Evolutionary conservation across 2,329 filamentous ascomycete species (phyloP), one percentile per base, ranked within the genome.

Genomic region (Didymellaceae sp.): DNA sequence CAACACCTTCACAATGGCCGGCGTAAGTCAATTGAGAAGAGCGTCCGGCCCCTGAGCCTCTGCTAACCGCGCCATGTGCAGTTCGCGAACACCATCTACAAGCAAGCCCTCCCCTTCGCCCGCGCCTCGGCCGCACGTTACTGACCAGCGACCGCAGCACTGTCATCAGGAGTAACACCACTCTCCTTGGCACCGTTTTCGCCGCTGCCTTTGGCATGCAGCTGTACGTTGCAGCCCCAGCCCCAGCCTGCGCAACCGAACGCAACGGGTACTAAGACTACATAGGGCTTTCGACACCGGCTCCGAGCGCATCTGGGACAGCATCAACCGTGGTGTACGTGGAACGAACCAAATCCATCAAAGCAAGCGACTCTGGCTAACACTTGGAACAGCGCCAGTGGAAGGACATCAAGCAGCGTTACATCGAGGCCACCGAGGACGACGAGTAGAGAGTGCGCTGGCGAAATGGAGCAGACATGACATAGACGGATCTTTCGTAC

Each of bases 371-470:
- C 14, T 28, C 13, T 11, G 20, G 62, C 68, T 71, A 62, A 71
- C 47, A 18, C 13, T 21, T 20, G 10, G 14, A 52, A 66, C 72
- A 97, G 93, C 91, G 93, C 72, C 93, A 97, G 95, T 97, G 94
- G 94, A 97, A 97, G 85, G 94, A 99, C 76, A 97, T 99, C 81
- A 93, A 95, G 80, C 80, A 87, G 76, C 87, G 84, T 78, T 99
- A 96, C 77, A 76, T 96, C 69, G 72, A 89, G 78, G 81, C 82
- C 53, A 84, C 80, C 48, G 86, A 89, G 59, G 86, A 86, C 61
- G 86, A 87, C 53, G 77, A 72, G 60, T 71, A 71, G 58, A 45
- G 34, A n/a, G 47, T 43, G 40, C 26, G 47, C 43, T 11, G 31
- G 47, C 41, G 46, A 39, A 17, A 34, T 33, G 43, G 52, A 53